Base-by-base conservation (phyloP, 1,284 basidiomycete genomes). In the Malassezia dermatis region DNA sequence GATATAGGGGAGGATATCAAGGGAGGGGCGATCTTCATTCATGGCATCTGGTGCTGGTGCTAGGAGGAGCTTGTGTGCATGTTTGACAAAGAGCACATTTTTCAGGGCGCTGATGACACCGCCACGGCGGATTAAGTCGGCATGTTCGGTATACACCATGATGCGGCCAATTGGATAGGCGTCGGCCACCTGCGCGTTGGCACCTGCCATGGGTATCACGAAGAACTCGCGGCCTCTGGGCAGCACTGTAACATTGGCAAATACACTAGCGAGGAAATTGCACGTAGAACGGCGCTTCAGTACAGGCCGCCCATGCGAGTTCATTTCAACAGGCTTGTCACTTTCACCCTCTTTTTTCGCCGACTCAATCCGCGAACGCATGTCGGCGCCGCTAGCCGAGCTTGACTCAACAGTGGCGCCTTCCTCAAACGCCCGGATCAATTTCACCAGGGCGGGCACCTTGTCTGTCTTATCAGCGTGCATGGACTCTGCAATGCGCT, bases 1-100 rank as follows among this genome's bases (percentile, higher is more conserved):
- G 10, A 99, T 79, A 43, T 65, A 66, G 1, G 71, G 70, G 15
- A 74, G 58, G n/a, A 71, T 51, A 45, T 74, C 71, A n/a, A 73
- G 56, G 4, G 69, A 63, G 2, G 70, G 63, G 3, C 63, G 58
- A n/a, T 61, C 64, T 49, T 58, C 54, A 17, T 39, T 13, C 28
- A 17, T 30, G n/a, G 57, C 52, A 2, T 15, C 35, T 1, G 62
- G 58, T 21, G 69, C 59, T 27, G 71, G 69, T 4, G 68, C 69
- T 8, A 73, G 45, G 4, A 74, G 61, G 8, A 68, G 56, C 46
- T 61, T 60, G 59, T 73, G 71, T 10, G 62, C 64, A 8, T 63
- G 63, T 57, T 70, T 71, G 55, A 73, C 49, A 40, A 74, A 74
- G 8, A 74, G 61, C 11, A 70, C 60, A 48, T 73, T 73, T 42